Evolutionary conservation across 2,329 filamentous ascomycete genomes (phyloP), one percentile per base, ranked within the genome.

Genomic region (Elsinoe fawcettii): DNA sequence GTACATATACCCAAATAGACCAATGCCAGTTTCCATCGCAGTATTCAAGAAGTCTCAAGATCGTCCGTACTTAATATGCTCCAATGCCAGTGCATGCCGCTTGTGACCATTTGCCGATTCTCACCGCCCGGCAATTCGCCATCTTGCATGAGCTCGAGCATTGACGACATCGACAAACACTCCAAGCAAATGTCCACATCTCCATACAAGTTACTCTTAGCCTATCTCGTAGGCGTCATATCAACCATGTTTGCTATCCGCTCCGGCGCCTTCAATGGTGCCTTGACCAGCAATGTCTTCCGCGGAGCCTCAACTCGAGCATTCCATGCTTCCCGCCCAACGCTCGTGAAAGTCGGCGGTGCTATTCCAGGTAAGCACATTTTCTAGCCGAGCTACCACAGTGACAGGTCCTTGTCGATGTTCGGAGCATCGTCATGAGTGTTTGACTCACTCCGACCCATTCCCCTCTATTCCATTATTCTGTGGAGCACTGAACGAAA

Each of bases 281-380:
- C 41, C 14, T 7, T 55, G 6, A 34, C 63, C 66, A 14, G 39
- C 58, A 44, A 49, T 49, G 25, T 30, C n/a, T 23, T 44, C 20
- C 51, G 51, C 14, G 39, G 41, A 41, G 56, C 54, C 41, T 51
- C 58, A 12, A 56, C 51, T 34, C 63, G 68, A 56, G 59, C 65
- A 64, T 91, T 91, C 77, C 86, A 89, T 75, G 75, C 78, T 61
- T 82, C 85, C 34, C 73, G 80, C 47, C 78, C 78, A 49, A 76
- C 77, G 43, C 75, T 82, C 63, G 87, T 97, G 69, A 81, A 87
- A 66, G 84, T 84, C 60, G 91, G 91, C 67, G 90, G 96, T 71
- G 74, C 79, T 63, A 78, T 97, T 57, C 93, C 92, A 18, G 41
- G 54, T 56, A 34, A 32, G 54, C 12, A 30, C 32, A 11, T 8